These are phyloP conservation scores for Somion occarium DNA, from an alignment of 1,284 basidiomycete species.

Conservation along the genomic window DNA sequence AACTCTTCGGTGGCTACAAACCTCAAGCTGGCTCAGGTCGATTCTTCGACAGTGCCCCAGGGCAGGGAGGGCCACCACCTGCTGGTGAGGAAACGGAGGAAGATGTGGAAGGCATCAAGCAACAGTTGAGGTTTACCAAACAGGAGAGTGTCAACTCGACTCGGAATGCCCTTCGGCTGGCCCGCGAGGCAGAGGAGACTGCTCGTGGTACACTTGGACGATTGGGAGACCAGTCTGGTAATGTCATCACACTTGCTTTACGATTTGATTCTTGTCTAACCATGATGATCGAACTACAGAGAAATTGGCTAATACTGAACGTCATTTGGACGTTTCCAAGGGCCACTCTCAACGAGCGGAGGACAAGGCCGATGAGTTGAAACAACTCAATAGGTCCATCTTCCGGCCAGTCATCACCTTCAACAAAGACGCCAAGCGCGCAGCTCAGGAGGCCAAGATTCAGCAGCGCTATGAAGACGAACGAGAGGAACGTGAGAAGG, in stretches of 20 bases:
- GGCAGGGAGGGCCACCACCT: constrained; percentile 37
- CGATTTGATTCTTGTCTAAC: constrained; percentile 3
- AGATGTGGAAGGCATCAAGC: constrained; percentile 95
- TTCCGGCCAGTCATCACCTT: constrained; percentile 90
- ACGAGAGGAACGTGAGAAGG: constrained; percentile 78
- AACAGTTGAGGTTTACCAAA: constrained; percentile 87
- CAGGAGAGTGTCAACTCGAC: constrained; percentile 91
- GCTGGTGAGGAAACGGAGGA: constrained; percentile 88
- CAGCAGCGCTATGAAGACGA: constrained; percentile 89
- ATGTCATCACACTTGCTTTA: constrained; percentile 23
- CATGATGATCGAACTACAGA: constrained; percentile 38
- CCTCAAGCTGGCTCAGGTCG: constrained; percentile 51
- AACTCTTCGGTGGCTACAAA: constrained; percentile 72
- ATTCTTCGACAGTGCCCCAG: constrained; percentile 58
- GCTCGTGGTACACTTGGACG: constrained; percentile 82
- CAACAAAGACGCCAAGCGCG: constrained; percentile 90
- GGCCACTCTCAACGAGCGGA: constrained; percentile 86
- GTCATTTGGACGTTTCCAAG: constrained; percentile 92
- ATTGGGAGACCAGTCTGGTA: constrained; percentile 95
- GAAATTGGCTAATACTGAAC: constrained; percentile 92
- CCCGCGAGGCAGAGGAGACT: constrained; percentile 94
- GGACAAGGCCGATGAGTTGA: constrained; percentile 93
- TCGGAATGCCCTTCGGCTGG: constrained; percentile 89
- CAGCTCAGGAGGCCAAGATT: constrained; percentile 87
- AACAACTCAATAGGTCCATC: constrained; percentile 91